Conservation (phyloP, 768 basidiomycete genomes). For the Termitomyces sp. region DNA sequence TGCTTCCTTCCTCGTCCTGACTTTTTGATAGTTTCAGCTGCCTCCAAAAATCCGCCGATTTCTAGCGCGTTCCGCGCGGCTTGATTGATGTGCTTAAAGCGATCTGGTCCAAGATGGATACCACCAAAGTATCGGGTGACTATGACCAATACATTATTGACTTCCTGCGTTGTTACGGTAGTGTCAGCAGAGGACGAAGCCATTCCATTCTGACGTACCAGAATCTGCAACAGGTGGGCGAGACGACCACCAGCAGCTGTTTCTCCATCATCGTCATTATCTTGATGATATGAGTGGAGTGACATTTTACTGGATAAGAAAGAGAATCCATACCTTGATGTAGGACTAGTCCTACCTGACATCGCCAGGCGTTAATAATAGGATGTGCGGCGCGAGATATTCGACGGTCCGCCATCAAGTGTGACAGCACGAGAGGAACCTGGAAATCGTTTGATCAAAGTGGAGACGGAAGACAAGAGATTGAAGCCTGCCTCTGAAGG, state of each 20-base stretch:
- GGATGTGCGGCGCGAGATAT: constrained; percentile 76
- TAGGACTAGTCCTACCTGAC: constrained; percentile 56
- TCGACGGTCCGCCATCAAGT: constrained; percentile 65
- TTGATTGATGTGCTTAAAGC: constrained; percentile 92
- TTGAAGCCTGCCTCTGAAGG: constrained; percentile 56
- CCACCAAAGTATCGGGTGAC: constrained; percentile 96
- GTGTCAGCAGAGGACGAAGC: neutral
- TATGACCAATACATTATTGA: constrained; percentile 79
- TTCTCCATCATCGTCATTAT: constrained; percentile 95
- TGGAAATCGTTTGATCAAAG: constrained; percentile 19
- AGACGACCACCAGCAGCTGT: constrained; percentile 87
- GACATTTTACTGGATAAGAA: neutral
- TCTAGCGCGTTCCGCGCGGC: constrained; percentile 91
- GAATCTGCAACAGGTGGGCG: constrained; percentile 85
- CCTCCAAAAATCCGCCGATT: constrained; percentile 78
- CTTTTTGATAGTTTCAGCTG: constrained; percentile 28
- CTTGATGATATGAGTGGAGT: constrained; percentile 27
- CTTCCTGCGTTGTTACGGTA: constrained; percentile 41
- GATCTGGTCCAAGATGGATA: constrained; percentile 81
- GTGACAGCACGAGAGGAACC: constrained; percentile 63
- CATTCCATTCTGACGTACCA: constrained; percentile 39
- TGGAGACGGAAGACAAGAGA: neutral
- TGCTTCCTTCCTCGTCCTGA: constrained; percentile 17
- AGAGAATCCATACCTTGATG: constrained; percentile 57
- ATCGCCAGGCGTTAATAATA: constrained; percentile 79